Evolutionary conservation across 2,329 filamentous ascomycete species (phyloP), one percentile per base, ranked within the genome.

Genomic region (Macrophomina pseudophaseolina): DNA sequence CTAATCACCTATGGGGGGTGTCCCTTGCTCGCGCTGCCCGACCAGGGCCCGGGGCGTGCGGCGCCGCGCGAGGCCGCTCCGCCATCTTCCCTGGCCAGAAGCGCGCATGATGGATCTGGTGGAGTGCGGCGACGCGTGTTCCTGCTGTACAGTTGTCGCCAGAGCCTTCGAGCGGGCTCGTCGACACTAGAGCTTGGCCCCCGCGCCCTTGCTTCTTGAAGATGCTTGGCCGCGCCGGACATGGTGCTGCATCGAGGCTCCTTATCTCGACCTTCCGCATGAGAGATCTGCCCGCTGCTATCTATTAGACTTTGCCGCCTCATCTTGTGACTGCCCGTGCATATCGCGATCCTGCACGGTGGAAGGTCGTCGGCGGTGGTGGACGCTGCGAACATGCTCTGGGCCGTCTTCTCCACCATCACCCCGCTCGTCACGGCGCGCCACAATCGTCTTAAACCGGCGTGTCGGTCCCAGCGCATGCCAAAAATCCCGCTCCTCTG

Each of bases 261-360:
- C 42, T 49, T 62, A 62, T 62, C 58, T 48, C 44, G 16, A 40
- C 58, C 44, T 62, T 23, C 38, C 58, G 54, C 54, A 35, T 59
- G 54, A 33, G 42, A 48, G 58, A 62, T 62, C 58, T 60, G 58
- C 58, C 54, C 42, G 38, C 38, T 49, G 18, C 58, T 28, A 62
- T 62, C 58, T 38, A 62, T 62, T 62, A 35, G 44, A 49, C 58
- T 49, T 62, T 62, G n/a, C 30, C n/a, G 42, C 58, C 58, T 62
- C 58, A 62, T 62, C 58, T 62, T 62, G 58, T 62, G 58, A 62
- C 58, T 38, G n/a, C 42, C 12, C 42, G 18, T 23, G 35, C 52
- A 56, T 40, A 56, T 32, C 35, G 33, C 54, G 30, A 49, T 49
- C 42, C 58, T 62, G 58, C 56, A 60, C 56, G 44, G 12, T 40